Evolutionary conservation across 2,329 filamentous ascomycete species (phyloP).

Genomic region (Fusarium buxicola): DNA sequence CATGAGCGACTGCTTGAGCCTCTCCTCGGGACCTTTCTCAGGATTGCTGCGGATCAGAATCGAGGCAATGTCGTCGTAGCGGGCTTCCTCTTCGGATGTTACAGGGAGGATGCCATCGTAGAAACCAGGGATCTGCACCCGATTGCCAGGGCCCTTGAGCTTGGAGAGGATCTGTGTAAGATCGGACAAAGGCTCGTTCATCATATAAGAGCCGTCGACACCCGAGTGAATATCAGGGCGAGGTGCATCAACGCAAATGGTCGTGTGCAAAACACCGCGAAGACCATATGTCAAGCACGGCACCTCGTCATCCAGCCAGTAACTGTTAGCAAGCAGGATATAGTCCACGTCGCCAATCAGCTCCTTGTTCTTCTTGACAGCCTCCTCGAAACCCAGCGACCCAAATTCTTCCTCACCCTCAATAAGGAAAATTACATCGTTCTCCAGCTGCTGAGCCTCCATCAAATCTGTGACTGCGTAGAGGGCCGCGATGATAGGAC

Average conservation of each 20-base stretch:
- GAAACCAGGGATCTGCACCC: conserved; percentile 87
- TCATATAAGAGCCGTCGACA: conserved; percentile 91
- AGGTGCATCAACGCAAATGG: conserved; percentile 85
- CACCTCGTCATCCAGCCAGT: conserved; percentile 97
- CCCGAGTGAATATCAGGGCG: conserved; percentile 93
- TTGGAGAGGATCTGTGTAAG: conserved; percentile 84
- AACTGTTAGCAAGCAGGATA: conserved; percentile 95
- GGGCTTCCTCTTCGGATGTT: conserved; percentile 78
- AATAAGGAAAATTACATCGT: conserved; percentile 93
- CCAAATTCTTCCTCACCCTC: conserved; percentile 98
- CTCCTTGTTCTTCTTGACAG: conserved; percentile 81
- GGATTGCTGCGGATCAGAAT: conserved; percentile 80
- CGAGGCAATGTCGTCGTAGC: conserved; percentile 86
- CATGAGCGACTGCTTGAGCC: conserved; percentile 88
- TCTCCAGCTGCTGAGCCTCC: conserved; percentile 83
- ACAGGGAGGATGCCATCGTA: conserved; percentile 86
- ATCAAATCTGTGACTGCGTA: conserved; percentile 93
- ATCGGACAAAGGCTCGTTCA: conserved; percentile 93
- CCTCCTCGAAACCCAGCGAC: conserved; percentile 88
- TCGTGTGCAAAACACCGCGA: conserved; percentile 92
- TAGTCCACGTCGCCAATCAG: conserved; percentile 93
- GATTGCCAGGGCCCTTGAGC: conserved; percentile 83
- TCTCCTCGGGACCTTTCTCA: conserved; percentile 66
- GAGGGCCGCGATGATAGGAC: conserved; percentile 91
- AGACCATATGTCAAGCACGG: conserved; percentile 96